Percentiles rank a stretch among this genome's conserved stretches.
phyloP scores from a whole-genome alignment of 345 rosid genomes.

The Syzygium jambos region DNA sequence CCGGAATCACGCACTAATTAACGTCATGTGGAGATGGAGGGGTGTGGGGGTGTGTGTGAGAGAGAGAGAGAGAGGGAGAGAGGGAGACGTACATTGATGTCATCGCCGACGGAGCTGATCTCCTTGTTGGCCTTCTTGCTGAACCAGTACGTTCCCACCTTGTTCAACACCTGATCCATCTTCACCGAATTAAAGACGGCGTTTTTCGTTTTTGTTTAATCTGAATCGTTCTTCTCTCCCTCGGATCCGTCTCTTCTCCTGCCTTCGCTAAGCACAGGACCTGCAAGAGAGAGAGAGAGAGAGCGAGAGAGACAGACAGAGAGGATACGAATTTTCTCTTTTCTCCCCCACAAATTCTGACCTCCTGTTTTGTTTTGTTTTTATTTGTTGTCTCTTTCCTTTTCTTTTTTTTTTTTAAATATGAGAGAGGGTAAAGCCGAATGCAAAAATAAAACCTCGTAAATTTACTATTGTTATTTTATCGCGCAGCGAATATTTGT shows the following conservation, averaged over 20 bases:
- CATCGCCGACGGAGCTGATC: constrained; percentile 75
- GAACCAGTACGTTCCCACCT: constrained; percentile 84
- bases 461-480: no score
- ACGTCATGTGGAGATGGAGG: neutral
- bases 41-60: neutral
- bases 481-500: no score
- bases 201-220: neutral
- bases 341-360: neutral
- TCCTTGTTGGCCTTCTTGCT: constrained; percentile 73
- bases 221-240: neutral
- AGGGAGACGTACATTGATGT: constrained; percentile 42
- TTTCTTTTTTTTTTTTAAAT: no score
- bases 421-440: no score
- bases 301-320: neutral
- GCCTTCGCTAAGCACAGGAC: neutral
- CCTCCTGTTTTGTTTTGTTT: neutral
- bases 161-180: constrained; percentile 91
- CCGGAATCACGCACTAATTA: neutral
- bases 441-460: no score
- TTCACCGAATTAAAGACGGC: neutral
- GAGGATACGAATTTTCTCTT: neutral
- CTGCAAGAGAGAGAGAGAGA: neutral
- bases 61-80: neutral
- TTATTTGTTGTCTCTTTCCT: neutral
- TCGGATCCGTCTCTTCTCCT: neutral